phyloP scores from a whole-genome alignment of 805 yeast species.

The Spathaspora passalidarum region DNA sequence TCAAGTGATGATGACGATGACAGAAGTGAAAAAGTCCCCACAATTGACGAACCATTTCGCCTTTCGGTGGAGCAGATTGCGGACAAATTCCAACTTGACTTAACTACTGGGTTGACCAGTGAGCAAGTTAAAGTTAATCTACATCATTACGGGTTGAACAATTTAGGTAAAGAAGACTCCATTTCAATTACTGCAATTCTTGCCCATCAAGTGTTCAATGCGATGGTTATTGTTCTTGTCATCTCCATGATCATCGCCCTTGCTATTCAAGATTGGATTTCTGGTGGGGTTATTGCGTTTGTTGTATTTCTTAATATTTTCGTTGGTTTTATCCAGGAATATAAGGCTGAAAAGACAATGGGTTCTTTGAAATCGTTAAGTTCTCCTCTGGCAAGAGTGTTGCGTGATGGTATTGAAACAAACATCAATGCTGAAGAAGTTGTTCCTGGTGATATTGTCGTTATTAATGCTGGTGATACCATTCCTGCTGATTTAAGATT shows the following conservation, averaged over 20 bases:
- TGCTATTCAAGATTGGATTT: constrained; percentile 74
- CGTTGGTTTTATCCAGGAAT: constrained; percentile 70
- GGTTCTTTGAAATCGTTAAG: constrained; percentile 64
- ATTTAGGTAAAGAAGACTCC: constrained; percentile 56
- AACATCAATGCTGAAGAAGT: constrained; percentile 61
- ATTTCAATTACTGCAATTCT: constrained; percentile 54
- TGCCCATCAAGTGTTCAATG: constrained; percentile 68
- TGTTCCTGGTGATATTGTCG: constrained; percentile 72
- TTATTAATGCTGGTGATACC: constrained; percentile 67
- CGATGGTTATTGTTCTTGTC: constrained; percentile 72
- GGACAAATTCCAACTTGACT: constrained; percentile 12
- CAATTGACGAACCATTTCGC: constrained; percentile 13
- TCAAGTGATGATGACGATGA: not conserved
- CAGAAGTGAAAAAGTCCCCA: not conserved
- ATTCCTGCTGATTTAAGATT: constrained; percentile 72
- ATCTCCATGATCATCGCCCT: constrained; percentile 69
- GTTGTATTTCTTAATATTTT: constrained; percentile 62
- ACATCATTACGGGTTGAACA: constrained; percentile 52
- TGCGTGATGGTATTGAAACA: constrained; percentile 55
- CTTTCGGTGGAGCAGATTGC: constrained; percentile 15
- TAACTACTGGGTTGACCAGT: constrained; percentile 17
- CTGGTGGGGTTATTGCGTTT: constrained; percentile 76
- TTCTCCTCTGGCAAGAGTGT: constrained; percentile 68
- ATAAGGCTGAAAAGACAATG: constrained; percentile 76
- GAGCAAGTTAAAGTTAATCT: constrained; percentile 15